Evolutionary conservation across 805 yeast genomes (phyloP), one percentile per base, ranked within the genome.

Genomic region (Candida manassasensis): DNA sequence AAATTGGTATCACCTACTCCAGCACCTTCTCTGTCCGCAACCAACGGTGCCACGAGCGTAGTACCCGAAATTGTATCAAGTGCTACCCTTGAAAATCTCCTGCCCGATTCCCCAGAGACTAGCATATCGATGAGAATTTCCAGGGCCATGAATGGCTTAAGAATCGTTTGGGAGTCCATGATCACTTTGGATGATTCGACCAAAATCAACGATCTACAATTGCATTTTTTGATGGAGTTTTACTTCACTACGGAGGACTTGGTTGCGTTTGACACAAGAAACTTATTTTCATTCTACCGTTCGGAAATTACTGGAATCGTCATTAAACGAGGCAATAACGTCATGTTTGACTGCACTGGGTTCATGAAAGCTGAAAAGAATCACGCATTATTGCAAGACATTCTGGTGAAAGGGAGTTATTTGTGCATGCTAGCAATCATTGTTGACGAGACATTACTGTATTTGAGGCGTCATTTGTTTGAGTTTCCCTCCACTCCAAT

Each of bases 351-450:
- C 14, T 30, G 33, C n/a, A 30, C 33, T 10, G 21, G 33, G 11
- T 30, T 30, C 17, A 30, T 30, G 33, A 19, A 13, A 13, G 25
- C 21, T 6, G 33, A 30, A 21, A 30, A 30, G 18, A 21, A 30
- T 21, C 14, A 30, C 8, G 9, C 15, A 11, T 15, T 30, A 21
- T 30, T 30, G 15, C 33, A 30, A 15, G 33, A 30, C 21, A 19
- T 30, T 11, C 21, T 30, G 26, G 33, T 49, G 13, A 52, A 50
- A 32, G 61, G 66, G 3, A 38, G 57, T 0, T 61, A 49, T 35
- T 34, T 63, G 27, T 44, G 55, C 25, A 52, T 65, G 52, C 42
- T 62, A 11, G 50, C 54, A 1, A 31, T 65, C 12, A 47, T 63
- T 1, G 46, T 62, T 3, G 62, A 60, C 29, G 69, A 63, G 35